Base-by-base conservation (phyloP, 176 grass and related monocot genomes). In the Guadua angustifolia region DNA sequence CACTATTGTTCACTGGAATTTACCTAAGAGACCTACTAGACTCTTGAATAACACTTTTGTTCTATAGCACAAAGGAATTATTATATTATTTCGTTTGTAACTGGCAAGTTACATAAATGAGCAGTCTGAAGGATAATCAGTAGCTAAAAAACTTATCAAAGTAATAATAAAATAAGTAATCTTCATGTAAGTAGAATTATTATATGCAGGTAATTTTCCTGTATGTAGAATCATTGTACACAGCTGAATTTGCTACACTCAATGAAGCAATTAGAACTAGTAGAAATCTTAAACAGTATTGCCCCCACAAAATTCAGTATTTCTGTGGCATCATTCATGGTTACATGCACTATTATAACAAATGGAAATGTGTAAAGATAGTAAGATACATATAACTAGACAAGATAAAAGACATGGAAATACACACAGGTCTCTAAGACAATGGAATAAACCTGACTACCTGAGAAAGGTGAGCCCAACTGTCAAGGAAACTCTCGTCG, bases 381-480 rank as follows among this genome's bases (percentile, higher is more conserved):
- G 29, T 29, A 29, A 29, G 29, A 69, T 0, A 18, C 22, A 56
- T 42, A 43, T 74, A 76, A 81, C 15, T 42, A 29, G 16, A 72
- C 32, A 67, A 77, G 59, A 29, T 40, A 73, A 5, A 68, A 64
- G 7, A 38, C 39, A 88, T 66, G 59, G 58, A 85, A 77, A 82
- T 82, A 67, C 21, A 58, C 33, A 78, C 8, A 70, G 80, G 29
- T 79, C 24, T 50, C 43, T 53, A 47, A 88, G 58, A 57, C 64
- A 83, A 63, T 14, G 39, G 82, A 69, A 91, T 76, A 56, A 40
- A 98, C 95, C 95, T 43, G 40, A 43, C 8, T 43, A 43, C 40
- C 40, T 99, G 96, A 58, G 89, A 92, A 87, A 99, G 96, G 83
- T 99, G 93, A 75, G 86, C 91, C 96, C 96, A 99, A 58, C 91